phyloP scores from a whole-genome alignment of 495 filamentous ascomycete species.

The Xylaria curta region DNA sequence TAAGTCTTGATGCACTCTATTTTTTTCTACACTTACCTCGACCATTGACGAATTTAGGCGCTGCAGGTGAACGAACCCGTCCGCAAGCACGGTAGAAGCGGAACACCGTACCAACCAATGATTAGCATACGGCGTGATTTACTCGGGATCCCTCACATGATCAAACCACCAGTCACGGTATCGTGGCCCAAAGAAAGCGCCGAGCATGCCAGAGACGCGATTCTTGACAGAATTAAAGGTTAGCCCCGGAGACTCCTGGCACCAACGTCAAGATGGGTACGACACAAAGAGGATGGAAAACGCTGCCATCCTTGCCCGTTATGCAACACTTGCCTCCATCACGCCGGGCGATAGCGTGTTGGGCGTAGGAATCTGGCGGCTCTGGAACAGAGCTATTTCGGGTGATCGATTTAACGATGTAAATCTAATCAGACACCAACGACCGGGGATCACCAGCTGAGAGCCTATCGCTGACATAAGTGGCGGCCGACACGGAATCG shows the following conservation, averaged over 20 bases:
- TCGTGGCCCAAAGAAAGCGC: conserved; percentile 38
- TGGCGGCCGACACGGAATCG: conserved; percentile 3
- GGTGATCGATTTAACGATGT: conserved; percentile 35
- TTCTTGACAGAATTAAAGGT: conserved; percentile 8
- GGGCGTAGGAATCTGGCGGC: conserved; percentile 20
- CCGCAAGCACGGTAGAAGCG: conserved; percentile 31
- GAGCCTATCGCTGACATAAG: conserved; percentile 7
- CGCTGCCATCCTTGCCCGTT: conserved; percentile 33
- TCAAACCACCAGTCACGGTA: conserved; percentile 44
- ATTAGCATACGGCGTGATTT: conserved; percentile 27
- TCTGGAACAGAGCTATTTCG: conserved; percentile 25
- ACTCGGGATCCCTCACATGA: conserved; percentile 30
- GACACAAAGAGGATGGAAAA: conserved; percentile 38
- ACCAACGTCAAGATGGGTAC: conserved; percentile 32
- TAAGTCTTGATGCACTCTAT: neutral
- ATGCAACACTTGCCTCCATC: conserved; percentile 38
- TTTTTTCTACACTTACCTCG: conserved; percentile 30
- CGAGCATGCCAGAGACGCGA: conserved; percentile 34
- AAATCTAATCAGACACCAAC: conserved; percentile 36
- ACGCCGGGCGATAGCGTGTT: conserved; percentile 29
- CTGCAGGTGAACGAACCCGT: conserved; percentile 34
- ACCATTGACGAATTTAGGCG: conserved; percentile 35
- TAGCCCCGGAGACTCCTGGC: neutral
- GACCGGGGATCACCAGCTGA: conserved; percentile 27
- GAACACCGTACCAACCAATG: conserved; percentile 42